Percentiles rank a stretch among this genome's conserved stretches.
phyloP scores from a whole-genome alignment of 2,329 filamentous ascomycete species.

The Colletotrichum scovillei region DNA sequence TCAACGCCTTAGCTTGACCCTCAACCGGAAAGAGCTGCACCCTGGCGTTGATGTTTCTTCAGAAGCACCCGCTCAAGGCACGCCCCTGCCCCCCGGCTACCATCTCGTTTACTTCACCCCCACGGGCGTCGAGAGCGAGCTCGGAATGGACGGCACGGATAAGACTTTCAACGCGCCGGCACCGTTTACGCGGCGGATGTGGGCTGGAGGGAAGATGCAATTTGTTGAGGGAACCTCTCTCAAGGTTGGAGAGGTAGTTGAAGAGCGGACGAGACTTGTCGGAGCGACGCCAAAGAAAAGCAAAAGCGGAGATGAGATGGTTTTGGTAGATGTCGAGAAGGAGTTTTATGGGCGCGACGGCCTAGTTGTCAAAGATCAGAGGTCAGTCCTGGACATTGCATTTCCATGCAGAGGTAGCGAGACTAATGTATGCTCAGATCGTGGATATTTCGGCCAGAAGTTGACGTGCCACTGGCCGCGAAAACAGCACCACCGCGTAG shows the following conservation, averaged over 20 bases:
- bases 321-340: constrained; percentile 74
- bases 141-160: constrained; percentile 72
- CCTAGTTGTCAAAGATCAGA: constrained; percentile 63
- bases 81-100: constrained; percentile 67
- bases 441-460: constrained; percentile 57
- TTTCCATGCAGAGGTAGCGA: no score
- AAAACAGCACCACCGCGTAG: constrained; percentile 36
- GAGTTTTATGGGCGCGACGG: constrained; percentile 64
- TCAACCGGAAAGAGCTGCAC: constrained; percentile 58
- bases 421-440: constrained; percentile 40
- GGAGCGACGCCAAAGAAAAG: constrained; percentile 66
- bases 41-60: constrained; percentile 51
- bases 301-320: constrained; percentile 68
- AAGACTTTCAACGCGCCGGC: constrained; percentile 66
- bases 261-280: constrained; percentile 66
- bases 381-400: constrained; percentile 46
- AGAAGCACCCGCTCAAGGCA: constrained; percentile 52
- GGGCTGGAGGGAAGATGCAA: constrained; percentile 71
- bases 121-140: constrained; percentile 60
- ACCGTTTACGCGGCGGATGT: constrained; percentile 74
- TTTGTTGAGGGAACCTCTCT: constrained; percentile 54
- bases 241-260: constrained; percentile 64
- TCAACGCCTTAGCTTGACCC: constrained; percentile 69
- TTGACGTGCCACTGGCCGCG: constrained; percentile 38
- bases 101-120: constrained; percentile 75